Conservation (phyloP, 495 filamentous ascomycete species). For the Beverwykella pulmonaria region DNA sequence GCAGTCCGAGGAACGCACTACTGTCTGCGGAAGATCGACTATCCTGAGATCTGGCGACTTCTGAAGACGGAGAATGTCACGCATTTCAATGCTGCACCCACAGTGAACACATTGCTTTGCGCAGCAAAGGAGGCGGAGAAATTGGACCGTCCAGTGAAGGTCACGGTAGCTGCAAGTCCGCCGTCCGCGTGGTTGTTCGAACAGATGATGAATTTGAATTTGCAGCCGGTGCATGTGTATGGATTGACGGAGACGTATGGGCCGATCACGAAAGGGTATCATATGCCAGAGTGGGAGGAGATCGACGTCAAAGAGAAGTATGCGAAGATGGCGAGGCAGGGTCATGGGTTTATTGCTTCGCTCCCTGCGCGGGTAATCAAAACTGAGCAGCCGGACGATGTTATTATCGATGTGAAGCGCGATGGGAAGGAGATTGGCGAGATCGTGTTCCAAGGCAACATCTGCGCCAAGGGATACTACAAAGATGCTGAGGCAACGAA, state of each 20-base stretch:
- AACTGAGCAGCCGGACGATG: slow-evolving; percentile 66
- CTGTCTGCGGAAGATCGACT: slow-evolving; percentile 92
- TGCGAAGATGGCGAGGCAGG: slow-evolving; percentile 84
- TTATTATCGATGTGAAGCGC: slow-evolving; percentile 72
- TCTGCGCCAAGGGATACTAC: slow-evolving; percentile 88
- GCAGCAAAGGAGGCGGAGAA: slow-evolving; percentile 67
- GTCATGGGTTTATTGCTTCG: slow-evolving; percentile 88
- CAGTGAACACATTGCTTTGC: slow-evolving; percentile 93
- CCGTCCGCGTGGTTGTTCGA: slow-evolving; percentile 88
- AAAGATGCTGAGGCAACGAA: slow-evolving; percentile 85
- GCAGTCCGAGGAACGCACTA: slow-evolving; percentile 92
- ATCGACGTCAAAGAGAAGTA: slow-evolving; percentile 75
- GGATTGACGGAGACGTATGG: slow-evolving; percentile 96
- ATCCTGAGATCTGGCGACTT: slow-evolving; percentile 84
- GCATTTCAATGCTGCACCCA: slow-evolving; percentile 95
- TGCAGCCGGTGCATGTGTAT: slow-evolving; percentile 92
- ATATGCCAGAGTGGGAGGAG: slow-evolving; percentile 76
- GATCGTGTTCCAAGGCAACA: slow-evolving; percentile 88
- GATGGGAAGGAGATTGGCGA: slow-evolving; percentile 92
- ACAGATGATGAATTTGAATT: slow-evolving; percentile 84
- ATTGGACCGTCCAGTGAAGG: slow-evolving; percentile 72
- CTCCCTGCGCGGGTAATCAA: slow-evolving; percentile 83
- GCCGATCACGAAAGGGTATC: slow-evolving; percentile 91
- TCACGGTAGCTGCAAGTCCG: slow-evolving; percentile 91
- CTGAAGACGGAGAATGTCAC: slow-evolving; percentile 83